Conservation (phyloP, 768 basidiomycete genomes). For the Pisolithus microcarpus region DNA sequence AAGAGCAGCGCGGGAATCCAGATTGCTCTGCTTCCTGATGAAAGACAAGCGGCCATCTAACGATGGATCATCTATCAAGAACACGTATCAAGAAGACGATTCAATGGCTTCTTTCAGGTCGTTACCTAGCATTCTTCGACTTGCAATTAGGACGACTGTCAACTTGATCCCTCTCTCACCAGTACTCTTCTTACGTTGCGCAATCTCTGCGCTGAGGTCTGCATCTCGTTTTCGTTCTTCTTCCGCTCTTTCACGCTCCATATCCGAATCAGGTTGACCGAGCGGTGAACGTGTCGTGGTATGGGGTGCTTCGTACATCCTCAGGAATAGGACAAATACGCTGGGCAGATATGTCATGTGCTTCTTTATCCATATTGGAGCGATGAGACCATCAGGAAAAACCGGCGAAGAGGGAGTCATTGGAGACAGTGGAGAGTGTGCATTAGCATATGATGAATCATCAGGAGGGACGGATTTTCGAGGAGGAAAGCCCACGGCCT, state of each 20-base stretch:
- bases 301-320: constrained; percentile 63
- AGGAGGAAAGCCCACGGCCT: constrained; percentile 78
- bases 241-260: constrained; percentile 49
- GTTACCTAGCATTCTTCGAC: constrained; percentile 77
- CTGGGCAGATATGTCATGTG: constrained; percentile 88
- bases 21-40: constrained; percentile 79
- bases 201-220: constrained; percentile 75
- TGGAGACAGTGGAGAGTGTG: constrained; percentile 92
- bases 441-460: constrained; percentile 46
- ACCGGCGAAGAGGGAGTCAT: constrained; percentile 82
- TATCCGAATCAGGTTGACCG: constrained; percentile 45
- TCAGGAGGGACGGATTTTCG: constrained; percentile 62
- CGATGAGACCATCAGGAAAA: constrained; percentile 91
- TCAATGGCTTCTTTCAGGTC: constrained; percentile 3
- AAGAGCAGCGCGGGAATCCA: constrained; percentile 86
- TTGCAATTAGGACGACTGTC: constrained; percentile 91
- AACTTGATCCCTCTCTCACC: constrained; percentile 88
- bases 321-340: constrained; percentile 87
- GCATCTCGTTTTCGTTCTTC: constrained; percentile 70
- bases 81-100: neutral
- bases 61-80: constrained; percentile 64
- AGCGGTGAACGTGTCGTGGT: constrained; percentile 44
- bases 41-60: constrained; percentile 80
- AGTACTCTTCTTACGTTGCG: constrained; percentile 67
- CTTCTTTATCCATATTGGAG: constrained; percentile 97